phyloP scores from a whole-genome alignment of 352 stramenopile species.

The Phytophthora litchii region DNA sequence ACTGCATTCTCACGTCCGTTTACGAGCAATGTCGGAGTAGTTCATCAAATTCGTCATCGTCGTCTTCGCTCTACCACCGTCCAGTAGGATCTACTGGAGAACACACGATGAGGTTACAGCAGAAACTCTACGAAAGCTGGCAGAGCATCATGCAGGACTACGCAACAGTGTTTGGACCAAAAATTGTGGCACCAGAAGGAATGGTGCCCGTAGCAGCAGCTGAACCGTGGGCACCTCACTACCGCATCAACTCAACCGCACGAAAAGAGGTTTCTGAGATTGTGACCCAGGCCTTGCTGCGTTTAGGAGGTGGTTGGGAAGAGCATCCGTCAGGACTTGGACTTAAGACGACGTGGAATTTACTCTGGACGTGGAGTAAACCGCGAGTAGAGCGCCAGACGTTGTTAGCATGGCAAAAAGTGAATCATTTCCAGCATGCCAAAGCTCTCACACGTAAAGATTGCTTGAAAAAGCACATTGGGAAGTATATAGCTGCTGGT shows the following conservation, averaged over 20 bases:
- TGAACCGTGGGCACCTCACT: slow-evolving; percentile 63
- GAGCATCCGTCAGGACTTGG: slow-evolving; percentile 78
- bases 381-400: slow-evolving; percentile 80
- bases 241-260: slow-evolving; percentile 82
- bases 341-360: slow-evolving; percentile 91
- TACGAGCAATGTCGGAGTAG: slow-evolving; percentile 53
- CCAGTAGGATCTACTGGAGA: slow-evolving; percentile 31
- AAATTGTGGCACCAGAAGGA: slow-evolving; percentile 37
- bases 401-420: slow-evolving; percentile 92
- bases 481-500: slow-evolving; percentile 60
- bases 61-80: slow-evolving; percentile 26
- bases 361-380: slow-evolving; percentile 93
- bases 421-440: slow-evolving; percentile 94
- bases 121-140: slow-evolving; percentile 85
- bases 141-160: slow-evolving; percentile 90
- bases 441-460: slow-evolving; percentile 94
- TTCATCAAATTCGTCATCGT: slow-evolving; percentile 14
- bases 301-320: slow-evolving; percentile 59
- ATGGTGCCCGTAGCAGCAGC: slow-evolving; percentile 39
- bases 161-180: slow-evolving; percentile 72
- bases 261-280: slow-evolving; percentile 86
- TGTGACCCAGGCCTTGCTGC: slow-evolving; percentile 68
- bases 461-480: slow-evolving; percentile 90
- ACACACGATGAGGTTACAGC: slow-evolving; percentile 64
- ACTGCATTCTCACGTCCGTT: slow-evolving; percentile 77